Conservation (phyloP, 257 asterid species). For the Rehmannia glutinosa region DNA sequence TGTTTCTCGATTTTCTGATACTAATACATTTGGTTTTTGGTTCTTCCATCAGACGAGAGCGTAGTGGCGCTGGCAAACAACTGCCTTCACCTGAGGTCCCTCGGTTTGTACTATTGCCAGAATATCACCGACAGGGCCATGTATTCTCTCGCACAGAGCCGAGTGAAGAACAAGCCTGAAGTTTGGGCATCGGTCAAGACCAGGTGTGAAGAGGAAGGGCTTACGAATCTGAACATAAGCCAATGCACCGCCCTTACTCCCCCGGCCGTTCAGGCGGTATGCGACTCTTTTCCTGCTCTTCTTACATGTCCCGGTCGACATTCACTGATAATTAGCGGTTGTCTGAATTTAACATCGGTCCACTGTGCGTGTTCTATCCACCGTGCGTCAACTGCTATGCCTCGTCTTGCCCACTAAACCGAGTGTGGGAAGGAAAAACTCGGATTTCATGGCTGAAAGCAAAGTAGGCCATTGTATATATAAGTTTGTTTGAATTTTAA, state of each 20-base stretch:
- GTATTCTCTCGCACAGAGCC: slow-evolving; percentile 85
- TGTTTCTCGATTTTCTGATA: neutral
- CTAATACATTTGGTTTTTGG: neutral
- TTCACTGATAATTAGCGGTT: slow-evolving; percentile 89
- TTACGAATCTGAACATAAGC: slow-evolving; percentile 82
- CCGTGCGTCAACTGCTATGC: slow-evolving; percentile 39
- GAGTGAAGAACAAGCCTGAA: slow-evolving; percentile 51
- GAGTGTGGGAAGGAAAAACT: neutral
- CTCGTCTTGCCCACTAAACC: slow-evolving; percentile 67
- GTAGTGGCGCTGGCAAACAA: slow-evolving; percentile 78
- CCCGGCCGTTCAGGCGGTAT: slow-evolving; percentile 91
- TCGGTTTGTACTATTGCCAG: slow-evolving; percentile 88
- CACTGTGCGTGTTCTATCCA: slow-evolving; percentile 80
- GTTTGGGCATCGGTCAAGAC: slow-evolving; percentile 64
- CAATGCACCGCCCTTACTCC: slow-evolving; percentile 99
- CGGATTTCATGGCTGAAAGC: neutral
- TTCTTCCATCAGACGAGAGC: slow-evolving; percentile 56
- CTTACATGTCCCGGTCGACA: slow-evolving; percentile 87
- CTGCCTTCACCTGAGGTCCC: slow-evolving; percentile 76
- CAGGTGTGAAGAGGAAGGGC: slow-evolving; percentile 76
- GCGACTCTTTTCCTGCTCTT: slow-evolving; percentile 93
- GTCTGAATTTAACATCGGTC: slow-evolving; percentile 76
- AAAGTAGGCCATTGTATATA: neutral
- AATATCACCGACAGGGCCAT: slow-evolving; percentile 85
- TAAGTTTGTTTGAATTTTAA: neutral